Conservation (phyloP, 805 yeast genomes). For the Phaffomyces thermotolerans region DNA sequence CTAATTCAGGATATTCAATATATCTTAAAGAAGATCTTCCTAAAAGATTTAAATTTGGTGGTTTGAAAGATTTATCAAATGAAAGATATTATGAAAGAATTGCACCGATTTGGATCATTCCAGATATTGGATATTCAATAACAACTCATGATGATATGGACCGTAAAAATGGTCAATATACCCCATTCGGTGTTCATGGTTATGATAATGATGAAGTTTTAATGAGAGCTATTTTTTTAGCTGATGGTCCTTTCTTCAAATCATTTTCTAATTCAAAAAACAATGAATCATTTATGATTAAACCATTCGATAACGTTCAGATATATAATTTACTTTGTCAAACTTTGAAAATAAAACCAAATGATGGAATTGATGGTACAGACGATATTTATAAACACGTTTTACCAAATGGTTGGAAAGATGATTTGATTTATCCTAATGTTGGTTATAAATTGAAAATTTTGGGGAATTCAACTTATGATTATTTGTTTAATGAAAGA, state of each 20-base stretch:
- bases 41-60: slow-evolving; percentile 26
- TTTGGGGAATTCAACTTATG: slow-evolving; percentile 46
- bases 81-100: slow-evolving; percentile 46
- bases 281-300: slow-evolving; percentile 25
- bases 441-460: slow-evolving; percentile 35
- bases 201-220: slow-evolving; percentile 68
- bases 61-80: slow-evolving; percentile 5
- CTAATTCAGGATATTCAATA: slow-evolving; percentile 35
- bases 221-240: slow-evolving; percentile 80
- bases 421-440: slow-evolving; percentile 40
- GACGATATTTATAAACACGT: slow-evolving; percentile 18
- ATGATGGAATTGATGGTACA: slow-evolving; percentile 52
- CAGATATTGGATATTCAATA: slow-evolving; percentile 72
- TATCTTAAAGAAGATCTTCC: slow-evolving; percentile 51
- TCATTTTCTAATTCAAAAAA: slow-evolving; percentile 8
- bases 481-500: slow-evolving; percentile 25
- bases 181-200: slow-evolving; percentile 67
- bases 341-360: slow-evolving; percentile 42
- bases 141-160: slow-evolving; percentile 54
- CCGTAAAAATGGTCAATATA: slow-evolving; percentile 16
- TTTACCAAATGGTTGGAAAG: slow-evolving; percentile 40
- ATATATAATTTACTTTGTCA: slow-evolving; percentile 73
- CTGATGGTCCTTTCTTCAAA: slow-evolving; percentile 71
- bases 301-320: slow-evolving; percentile 68
- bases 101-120: slow-evolving; percentile 83